Conservation (phyloP, 1,284 basidiomycete species). For the Cryptococcus sp. region DNA sequence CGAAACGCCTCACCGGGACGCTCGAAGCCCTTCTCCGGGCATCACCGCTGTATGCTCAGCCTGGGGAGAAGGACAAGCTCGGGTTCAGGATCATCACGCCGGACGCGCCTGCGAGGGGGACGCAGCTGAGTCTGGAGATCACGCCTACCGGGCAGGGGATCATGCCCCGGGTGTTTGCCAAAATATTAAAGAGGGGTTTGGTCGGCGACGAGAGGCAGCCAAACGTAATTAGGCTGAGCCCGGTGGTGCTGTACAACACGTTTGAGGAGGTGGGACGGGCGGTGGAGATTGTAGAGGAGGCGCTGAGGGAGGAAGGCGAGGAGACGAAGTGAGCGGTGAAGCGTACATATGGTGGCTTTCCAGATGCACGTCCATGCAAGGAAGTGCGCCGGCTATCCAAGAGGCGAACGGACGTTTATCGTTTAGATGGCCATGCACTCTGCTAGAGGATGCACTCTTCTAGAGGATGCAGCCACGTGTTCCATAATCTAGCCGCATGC, state of each 20-base stretch:
- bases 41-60: constrained; percentile 59
- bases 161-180: constrained; percentile 68
- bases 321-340: constrained; percentile 1
- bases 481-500: no score
- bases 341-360: background rate
- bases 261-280: constrained; percentile 70
- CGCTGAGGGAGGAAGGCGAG: constrained; percentile 36
- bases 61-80: constrained; percentile 12
- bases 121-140: constrained; percentile 80
- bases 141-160: constrained; percentile 58
- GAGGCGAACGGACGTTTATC: background rate
- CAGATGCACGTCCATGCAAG: no score
- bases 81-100: constrained; percentile 90
- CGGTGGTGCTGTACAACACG: constrained; percentile 79
- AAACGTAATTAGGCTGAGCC: constrained; percentile 82
- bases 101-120: constrained; percentile 63
- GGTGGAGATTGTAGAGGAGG: constrained; percentile 61
- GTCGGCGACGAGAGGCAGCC: constrained; percentile 86
- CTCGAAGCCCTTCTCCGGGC: constrained; percentile 64
- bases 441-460: no score
- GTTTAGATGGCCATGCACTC: no score
- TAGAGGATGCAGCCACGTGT: no score
- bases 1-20: constrained; percentile 64
- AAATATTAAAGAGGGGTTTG: constrained; percentile 66
- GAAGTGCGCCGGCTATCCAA: background rate